Evolutionary conservation across 2,329 filamentous ascomycete genomes (phyloP), one percentile per base, ranked within the genome.

Genomic region (Penicillium fuscoglaucum): DNA sequence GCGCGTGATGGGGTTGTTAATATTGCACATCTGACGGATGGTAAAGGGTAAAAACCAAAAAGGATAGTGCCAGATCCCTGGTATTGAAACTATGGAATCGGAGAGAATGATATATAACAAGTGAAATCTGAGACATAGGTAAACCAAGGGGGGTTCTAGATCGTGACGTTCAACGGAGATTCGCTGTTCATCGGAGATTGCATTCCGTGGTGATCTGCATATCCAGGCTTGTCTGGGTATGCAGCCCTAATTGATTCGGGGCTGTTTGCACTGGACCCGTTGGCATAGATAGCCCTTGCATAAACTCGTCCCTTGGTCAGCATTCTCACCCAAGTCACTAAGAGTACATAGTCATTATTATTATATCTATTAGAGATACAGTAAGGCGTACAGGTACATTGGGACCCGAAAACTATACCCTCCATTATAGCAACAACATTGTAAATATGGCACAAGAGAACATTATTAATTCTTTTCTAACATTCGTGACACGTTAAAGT

Each of bases 401-500:
- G 26, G 3, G 2, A 46, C 3, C 26, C 10, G 10, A 46, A 19
- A 12, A 15, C 17, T 29, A 45, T 19, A 28, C 2, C 26, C 3
- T 28, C 26, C 5, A 29, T 29, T 13, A 19, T 6, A 29, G 10
- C 8, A 46, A 6, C 26, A 45, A 45, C 10, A 19, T 19, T 29
- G 26, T 29, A 17, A 19, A 31, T 24, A 31, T 31, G 2, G 13
- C 28, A 40, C 33, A 48, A 37, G 8, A 21, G 40, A 31, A 31
- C 17, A 49, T 40, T 54, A 24, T 21, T 10, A 21, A 37, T 51
- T 29, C 17, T 4, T 49, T 35, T 55, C 28, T 43, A 26, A 43
- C 50, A 50, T 24, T 50, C 52, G 28, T 55, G 21, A 43, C 33
- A 35, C 45, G 28, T 55, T 33, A 55, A 37, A 24, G 1, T n/a